Conservation (phyloP, 2,329 filamentous ascomycete species). For the Pyrenophora graminea region DNA sequence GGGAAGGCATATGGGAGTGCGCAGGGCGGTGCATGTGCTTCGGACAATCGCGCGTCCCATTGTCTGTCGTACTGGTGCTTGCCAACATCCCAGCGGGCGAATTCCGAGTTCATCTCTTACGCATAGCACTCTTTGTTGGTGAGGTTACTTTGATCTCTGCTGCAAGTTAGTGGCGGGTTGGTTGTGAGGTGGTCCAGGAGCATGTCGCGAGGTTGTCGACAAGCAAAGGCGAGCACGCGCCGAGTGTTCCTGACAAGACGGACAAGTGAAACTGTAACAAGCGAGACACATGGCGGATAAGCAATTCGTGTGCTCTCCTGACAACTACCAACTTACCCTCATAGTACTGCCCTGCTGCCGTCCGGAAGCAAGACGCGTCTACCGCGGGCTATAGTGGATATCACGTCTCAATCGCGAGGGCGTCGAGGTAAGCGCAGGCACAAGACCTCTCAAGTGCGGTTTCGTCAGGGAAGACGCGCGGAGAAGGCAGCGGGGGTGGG, state of each 20-base stretch:
- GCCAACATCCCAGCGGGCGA: slow-evolving; percentile 39
- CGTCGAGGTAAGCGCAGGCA: slow-evolving; percentile 24
- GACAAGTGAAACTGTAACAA: slow-evolving; percentile 10
- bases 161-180: slow-evolving; percentile 30
- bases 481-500: slow-evolving; percentile 34
- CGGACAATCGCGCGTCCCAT: slow-evolving; percentile 31
- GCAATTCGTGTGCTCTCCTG: slow-evolving; percentile 22
- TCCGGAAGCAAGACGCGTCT: slow-evolving; percentile 21
- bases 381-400: slow-evolving; percentile 21
- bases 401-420: slow-evolving; percentile 12
- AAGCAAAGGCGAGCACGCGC: slow-evolving; percentile 11
- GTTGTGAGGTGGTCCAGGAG: slow-evolving; percentile 1
- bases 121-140: slow-evolving; percentile 38
- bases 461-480: slow-evolving; percentile 28
- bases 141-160: slow-evolving; percentile 27
- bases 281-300: slow-evolving; percentile 15
- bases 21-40: slow-evolving; percentile 28
- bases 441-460: slow-evolving; percentile 28
- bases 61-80: slow-evolving; percentile 38
- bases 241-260: slow-evolving; percentile 6
- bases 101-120: slow-evolving; percentile 46
- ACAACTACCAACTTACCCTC: slow-evolving; percentile 43
- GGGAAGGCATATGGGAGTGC: slow-evolving; percentile 35
- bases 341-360: slow-evolving; percentile 36
- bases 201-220: slow-evolving; percentile 12